Percentiles rank a stretch among this genome's conserved stretches.
Conservation (phyloP, 2,329 filamentous ascomycete genomes). For the Clarireedia paspali region DNA sequence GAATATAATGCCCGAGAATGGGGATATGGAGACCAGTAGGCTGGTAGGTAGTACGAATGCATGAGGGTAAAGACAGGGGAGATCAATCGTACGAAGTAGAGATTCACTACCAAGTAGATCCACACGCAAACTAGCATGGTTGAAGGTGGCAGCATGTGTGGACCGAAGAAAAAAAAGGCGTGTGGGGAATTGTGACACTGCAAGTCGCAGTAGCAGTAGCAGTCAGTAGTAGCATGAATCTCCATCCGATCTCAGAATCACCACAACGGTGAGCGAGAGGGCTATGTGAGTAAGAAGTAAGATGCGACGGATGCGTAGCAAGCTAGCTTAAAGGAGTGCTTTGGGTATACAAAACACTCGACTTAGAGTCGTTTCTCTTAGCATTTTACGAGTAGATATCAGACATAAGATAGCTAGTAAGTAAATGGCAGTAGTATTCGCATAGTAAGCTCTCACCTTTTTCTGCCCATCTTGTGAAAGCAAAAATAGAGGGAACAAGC, state of each 20-base stretch:
- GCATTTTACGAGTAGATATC: too few relatives aligned
- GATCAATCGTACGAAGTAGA: conserved; percentile 1
- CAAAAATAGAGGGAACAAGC: background rate
- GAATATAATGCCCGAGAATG: background rate
- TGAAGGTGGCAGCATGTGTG: conserved; percentile 1
- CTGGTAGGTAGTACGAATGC: conserved; percentile 2
- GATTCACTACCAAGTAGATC: background rate
- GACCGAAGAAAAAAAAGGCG: background rate
- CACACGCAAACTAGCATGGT: conserved; percentile 3
- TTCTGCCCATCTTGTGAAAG: too few relatives aligned
- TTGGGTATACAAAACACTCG: too few relatives aligned
- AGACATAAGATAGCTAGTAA: too few relatives aligned
- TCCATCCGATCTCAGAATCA: background rate
- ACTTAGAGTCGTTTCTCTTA: too few relatives aligned
- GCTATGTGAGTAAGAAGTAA: background rate
- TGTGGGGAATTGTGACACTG: conserved; percentile 3
- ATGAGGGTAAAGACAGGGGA: background rate
- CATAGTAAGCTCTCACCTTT: too few relatives aligned
- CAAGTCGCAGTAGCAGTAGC: too few relatives aligned
- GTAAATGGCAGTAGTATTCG: too few relatives aligned
- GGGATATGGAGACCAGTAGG: background rate
- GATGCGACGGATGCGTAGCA: background rate
- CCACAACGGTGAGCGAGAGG: background rate
- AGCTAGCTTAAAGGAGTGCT: background rate
- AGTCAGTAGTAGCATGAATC: too few relatives aligned